Conservation (phyloP, 1,284 basidiomycete genomes). For the Peniophora sp. region DNA sequence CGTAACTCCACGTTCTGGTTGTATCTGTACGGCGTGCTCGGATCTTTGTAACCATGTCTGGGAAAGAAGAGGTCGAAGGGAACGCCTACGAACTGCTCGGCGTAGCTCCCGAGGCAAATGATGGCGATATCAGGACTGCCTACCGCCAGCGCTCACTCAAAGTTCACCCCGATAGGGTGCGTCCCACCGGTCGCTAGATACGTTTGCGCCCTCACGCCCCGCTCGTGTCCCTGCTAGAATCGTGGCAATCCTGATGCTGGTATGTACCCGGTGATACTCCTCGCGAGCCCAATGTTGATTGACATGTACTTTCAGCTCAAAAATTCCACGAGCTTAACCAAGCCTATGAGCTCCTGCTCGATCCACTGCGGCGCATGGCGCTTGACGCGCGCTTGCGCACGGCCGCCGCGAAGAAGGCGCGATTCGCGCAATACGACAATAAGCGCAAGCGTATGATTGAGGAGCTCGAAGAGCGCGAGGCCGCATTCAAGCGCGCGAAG, state of each 20-base stretch:
- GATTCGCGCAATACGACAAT: conserved; percentile 69
- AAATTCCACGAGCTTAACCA: conserved; percentile 87
- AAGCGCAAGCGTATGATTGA: conserved; percentile 78
- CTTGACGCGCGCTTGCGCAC: conserved; percentile 75
- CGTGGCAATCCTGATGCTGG: conserved; percentile 75
- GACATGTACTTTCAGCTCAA: conserved; percentile 37
- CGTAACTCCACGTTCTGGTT: too few species aligned
- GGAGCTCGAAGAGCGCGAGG: conserved; percentile 80
- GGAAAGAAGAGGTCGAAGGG: too few species aligned
- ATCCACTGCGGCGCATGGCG: conserved; percentile 76
- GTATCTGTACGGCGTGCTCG: too few species aligned
- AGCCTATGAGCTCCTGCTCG: conserved; percentile 80
- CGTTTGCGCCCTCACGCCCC: background rate
- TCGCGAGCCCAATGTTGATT: background rate
- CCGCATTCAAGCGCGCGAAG: conserved; percentile 69
- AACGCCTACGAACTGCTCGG: conserved; percentile 77
- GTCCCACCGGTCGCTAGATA: conserved; percentile 21
- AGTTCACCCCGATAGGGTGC: conserved; percentile 82
- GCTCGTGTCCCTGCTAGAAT: conserved; percentile 39
- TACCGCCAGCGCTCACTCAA: conserved; percentile 80
- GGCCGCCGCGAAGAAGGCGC: conserved; percentile 62
- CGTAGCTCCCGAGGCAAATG: conserved; percentile 61
- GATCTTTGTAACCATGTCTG: too few species aligned
- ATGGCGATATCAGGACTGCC: conserved; percentile 78
- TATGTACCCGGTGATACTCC: too few species aligned